Evolutionary conservation across 2,329 filamentous ascomycete species (phyloP).

Genomic region (Exophiala lecanii-corni): DNA sequence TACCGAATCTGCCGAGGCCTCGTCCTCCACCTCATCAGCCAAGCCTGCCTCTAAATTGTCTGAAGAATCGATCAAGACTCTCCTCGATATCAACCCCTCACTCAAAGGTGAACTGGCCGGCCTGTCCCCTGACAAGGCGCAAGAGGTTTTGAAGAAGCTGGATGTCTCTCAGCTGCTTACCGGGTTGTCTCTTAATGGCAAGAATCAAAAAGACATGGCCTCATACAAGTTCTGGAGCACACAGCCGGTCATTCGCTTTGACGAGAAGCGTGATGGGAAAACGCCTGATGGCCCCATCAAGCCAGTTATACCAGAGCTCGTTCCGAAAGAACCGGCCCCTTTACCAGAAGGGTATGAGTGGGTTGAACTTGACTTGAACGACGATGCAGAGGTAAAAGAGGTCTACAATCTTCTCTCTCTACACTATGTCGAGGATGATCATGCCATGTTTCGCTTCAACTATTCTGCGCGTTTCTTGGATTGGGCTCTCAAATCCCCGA

Average conservation of each 20-base stretch:
- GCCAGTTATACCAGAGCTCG: slow-evolving; percentile 69
- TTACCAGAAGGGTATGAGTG: slow-evolving; percentile 87
- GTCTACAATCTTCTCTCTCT: slow-evolving; percentile 86
- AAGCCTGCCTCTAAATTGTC: slow-evolving; percentile 19
- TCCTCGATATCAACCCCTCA: slow-evolving; percentile 53
- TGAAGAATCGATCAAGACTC: slow-evolving; percentile 22
- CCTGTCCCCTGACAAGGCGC: slow-evolving; percentile 57
- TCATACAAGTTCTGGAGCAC: slow-evolving; percentile 99
- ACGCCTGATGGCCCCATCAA: slow-evolving; percentile 78
- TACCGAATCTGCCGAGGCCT: slow-evolving; percentile 13
- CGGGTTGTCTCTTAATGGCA: slow-evolving; percentile 64
- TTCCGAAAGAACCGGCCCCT: slow-evolving; percentile 70
- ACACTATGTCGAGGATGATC: slow-evolving; percentile 96
- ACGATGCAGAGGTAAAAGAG: slow-evolving; percentile 75
- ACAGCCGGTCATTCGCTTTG: slow-evolving; percentile 85
- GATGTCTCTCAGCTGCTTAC: slow-evolving; percentile 46
- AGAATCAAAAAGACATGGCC: slow-evolving; percentile 93
- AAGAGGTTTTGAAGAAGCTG: slow-evolving; percentile 48
- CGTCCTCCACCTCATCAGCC: slow-evolving; percentile 19
- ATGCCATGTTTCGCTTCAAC: slow-evolving; percentile 96
- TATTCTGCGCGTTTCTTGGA: slow-evolving; percentile 85
- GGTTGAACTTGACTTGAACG: slow-evolving; percentile 80
- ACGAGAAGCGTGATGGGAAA: slow-evolving; percentile 50
- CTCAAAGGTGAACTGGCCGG: slow-evolving; percentile 70
- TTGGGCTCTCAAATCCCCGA: slow-evolving; percentile 92